A percentile compares a stretch with the other conserved stretches of the same genome.
phyloP scores from a whole-genome alignment of 805 yeast genomes.

The Groenewaldozyma salmanticensis region DNA sequence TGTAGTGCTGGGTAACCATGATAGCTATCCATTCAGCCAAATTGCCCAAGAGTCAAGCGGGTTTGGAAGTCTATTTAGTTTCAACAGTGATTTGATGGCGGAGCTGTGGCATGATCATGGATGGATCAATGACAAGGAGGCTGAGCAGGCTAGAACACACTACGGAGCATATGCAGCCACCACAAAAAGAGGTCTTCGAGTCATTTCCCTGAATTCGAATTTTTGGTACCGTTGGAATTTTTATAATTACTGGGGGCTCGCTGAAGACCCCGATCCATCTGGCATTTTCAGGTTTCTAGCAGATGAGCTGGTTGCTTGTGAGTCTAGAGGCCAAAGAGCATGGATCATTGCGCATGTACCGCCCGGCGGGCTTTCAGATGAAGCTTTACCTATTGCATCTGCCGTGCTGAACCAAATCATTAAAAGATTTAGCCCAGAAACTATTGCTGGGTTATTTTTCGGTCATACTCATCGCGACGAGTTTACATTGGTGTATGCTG shows the following conservation, averaged over 20 bases:
- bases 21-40: conserved; percentile 64
- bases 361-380: conserved; percentile 37
- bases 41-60: conserved; percentile 45
- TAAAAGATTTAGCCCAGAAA: conserved; percentile 57
- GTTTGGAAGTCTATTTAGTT: conserved; percentile 33
- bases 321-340: conserved; percentile 48
- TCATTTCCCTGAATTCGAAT: conserved; percentile 57
- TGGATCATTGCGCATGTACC: conserved; percentile 71
- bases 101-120: conserved; percentile 38
- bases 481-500: conserved; percentile 47
- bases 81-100: conserved; percentile 41
- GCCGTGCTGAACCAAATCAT: conserved; percentile 46
- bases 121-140: conserved; percentile 34
- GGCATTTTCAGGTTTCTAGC: conserved; percentile 55
- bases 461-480: conserved; percentile 69
- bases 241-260: conserved; percentile 42
- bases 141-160: conserved; percentile 34
- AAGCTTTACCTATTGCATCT: conserved; percentile 54
- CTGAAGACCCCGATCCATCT: conserved; percentile 43
- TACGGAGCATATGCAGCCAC: conserved; percentile 53
- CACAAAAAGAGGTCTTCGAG: conserved; percentile 47
- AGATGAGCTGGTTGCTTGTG: conserved; percentile 53
- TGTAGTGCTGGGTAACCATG: conserved; percentile 63
- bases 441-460: conserved; percentile 58
- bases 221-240: conserved; percentile 57